Base-by-base conservation (phyloP, 2,329 filamentous ascomycete genomes). In the Aspergillus unguis region DNA sequence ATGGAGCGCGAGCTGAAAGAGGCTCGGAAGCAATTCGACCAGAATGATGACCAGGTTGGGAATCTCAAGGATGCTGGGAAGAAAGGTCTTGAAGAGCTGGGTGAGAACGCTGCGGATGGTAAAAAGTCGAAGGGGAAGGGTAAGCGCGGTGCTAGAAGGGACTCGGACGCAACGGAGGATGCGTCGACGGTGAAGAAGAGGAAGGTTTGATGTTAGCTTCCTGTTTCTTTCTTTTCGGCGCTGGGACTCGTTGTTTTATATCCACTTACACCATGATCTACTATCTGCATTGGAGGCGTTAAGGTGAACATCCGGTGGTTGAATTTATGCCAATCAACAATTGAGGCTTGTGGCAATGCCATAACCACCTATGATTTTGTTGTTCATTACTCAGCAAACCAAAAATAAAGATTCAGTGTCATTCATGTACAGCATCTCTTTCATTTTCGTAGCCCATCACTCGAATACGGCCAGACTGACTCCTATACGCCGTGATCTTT, bases 1-100 rank as follows among this genome's bases (percentile, higher is more conserved):
- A 92, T 92, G 79, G 90, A 95, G 62, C 86, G 86, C 67, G 85
- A 91, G 67, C 85, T 97, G 57, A 94, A 94, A 69, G 84, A 87
- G 65, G 87, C 89, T 48, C 80, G 91, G 57, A 91, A 92, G 75
- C 68, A 70, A 6, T 75, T 75, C 33, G 72, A 74, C 58, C 71
- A 75, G 58, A 73, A 75, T 50, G 71, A 75, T 62, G 72, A 75
- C 41, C 70, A 73, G 52, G 69, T 75, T 27, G 66, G 62, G 2
- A 63, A 63, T 36, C 53, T 66, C 44, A 74, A 71, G 58, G 70
- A 72, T 49, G 65, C 67, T 9, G 66, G 64, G 4, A 72, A 71
- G 49, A 71, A 69, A 54, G 65, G 63, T 0, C 49, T 64, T 7
- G 68, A 63, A 5, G 67, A 71, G 5, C 41, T 62, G 10, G 67